Evolutionary conservation across 768 basidiomycete species (phyloP).

Genomic region (Amanita inopinata): DNA sequence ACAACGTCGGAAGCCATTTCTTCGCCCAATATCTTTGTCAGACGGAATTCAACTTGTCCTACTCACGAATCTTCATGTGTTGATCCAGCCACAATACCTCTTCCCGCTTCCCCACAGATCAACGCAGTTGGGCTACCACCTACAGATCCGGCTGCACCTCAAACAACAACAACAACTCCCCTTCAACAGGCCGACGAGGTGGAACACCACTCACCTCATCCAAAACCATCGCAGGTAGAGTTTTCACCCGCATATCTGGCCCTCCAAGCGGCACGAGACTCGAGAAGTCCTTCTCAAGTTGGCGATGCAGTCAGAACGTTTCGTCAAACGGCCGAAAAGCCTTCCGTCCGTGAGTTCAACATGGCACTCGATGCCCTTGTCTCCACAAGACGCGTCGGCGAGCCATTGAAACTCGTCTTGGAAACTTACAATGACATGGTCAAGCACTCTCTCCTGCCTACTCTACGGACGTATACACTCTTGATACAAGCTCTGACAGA

Average conservation of each 20-base stretch:
- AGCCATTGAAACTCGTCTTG: conserved; percentile 46
- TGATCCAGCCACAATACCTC: conserved; percentile 8
- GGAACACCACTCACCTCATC: background rate
- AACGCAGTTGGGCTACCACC: conserved; percentile 5
- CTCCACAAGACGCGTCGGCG: conserved; percentile 34
- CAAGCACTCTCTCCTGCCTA: conserved; percentile 49
- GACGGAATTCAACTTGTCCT: conserved; percentile 11
- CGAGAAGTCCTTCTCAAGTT: conserved; percentile 18
- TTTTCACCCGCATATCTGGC: conserved; percentile 15
- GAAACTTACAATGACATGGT: conserved; percentile 71
- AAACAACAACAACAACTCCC: conserved; percentile 12
- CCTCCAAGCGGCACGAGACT: conserved; percentile 19
- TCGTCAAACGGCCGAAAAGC: conserved; percentile 18
- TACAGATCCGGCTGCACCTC: conserved; percentile 16
- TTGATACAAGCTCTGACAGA: conserved; percentile 54
- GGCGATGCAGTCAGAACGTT: conserved; percentile 28
- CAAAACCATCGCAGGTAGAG: background rate
- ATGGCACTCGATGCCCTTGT: conserved; percentile 46
- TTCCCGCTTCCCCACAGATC: conserved; percentile 10
- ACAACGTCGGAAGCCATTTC: background rate
- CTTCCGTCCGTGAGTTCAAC: conserved; percentile 51
- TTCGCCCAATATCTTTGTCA: background rate
- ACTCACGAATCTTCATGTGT: background rate
- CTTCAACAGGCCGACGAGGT: background rate
- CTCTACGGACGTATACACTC: conserved; percentile 45